Conservation (phyloP, 805 yeast species). For the Saturnispora bothae region DNA sequence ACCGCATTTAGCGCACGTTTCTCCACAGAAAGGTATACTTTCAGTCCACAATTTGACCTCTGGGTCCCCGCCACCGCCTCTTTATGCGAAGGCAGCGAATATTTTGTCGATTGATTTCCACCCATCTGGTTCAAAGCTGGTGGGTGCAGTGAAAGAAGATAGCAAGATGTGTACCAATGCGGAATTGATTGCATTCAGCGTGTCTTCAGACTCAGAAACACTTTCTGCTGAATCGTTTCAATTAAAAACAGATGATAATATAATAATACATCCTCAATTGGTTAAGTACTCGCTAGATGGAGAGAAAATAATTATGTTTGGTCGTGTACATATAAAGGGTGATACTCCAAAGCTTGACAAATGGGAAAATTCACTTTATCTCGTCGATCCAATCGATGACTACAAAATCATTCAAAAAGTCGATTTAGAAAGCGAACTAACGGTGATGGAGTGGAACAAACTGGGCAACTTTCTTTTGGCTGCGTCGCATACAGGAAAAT, state of each 20-base stretch:
- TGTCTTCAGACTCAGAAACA: neutral
- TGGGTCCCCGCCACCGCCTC: neutral
- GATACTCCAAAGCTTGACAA: no score
- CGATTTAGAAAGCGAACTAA: neutral
- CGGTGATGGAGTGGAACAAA: constrained; percentile 7
- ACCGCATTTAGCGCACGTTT: constrained; percentile 6
- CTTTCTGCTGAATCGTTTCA: neutral
- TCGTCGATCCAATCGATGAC: neutral
- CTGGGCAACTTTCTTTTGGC: neutral
- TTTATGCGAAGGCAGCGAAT: neutral
- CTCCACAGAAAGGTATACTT: constrained; percentile 3
- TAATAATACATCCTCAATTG: constrained; percentile 7
- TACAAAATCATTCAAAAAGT: neutral
- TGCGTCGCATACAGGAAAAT: constrained; percentile 9
- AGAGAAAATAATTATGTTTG: constrained; percentile 7
- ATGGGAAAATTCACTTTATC: neutral
- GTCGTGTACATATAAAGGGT: no score
- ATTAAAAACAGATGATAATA: neutral
- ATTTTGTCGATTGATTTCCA: constrained; percentile 5
- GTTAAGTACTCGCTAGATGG: constrained; percentile 11
- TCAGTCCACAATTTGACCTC: constrained; percentile 3
- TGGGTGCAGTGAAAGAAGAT: neutral
- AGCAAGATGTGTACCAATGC: neutral
- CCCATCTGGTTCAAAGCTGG: constrained; percentile 1
- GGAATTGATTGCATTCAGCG: constrained; percentile 1